phyloP scores from a whole-genome alignment of 2,329 filamentous ascomycete species.

The Fulvia fulva region DNA sequence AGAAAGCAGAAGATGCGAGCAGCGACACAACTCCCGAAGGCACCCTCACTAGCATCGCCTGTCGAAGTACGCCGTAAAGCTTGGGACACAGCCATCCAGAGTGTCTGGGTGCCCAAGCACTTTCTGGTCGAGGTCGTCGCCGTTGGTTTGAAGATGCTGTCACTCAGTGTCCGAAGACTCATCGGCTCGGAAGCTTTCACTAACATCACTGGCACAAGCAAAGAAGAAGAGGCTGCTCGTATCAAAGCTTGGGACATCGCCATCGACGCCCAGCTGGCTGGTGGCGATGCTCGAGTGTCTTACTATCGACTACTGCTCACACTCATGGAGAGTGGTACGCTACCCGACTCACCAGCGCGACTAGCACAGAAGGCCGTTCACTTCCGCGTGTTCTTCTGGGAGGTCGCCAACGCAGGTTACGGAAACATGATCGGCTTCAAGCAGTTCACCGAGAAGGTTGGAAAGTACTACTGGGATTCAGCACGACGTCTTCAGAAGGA shows the following conservation, averaged over 20 bases:
- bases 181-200: slow-evolving; percentile 76
- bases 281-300: slow-evolving; percentile 85
- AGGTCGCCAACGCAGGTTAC: slow-evolving; percentile 62
- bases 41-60: slow-evolving; percentile 72
- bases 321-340: slow-evolving; percentile 78
- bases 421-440: slow-evolving; percentile 63
- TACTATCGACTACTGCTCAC: slow-evolving; percentile 81
- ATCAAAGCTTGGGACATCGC: slow-evolving; percentile 92
- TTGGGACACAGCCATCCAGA: slow-evolving; percentile 90
- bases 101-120: slow-evolving; percentile 84
- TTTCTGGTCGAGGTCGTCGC: slow-evolving; percentile 83
- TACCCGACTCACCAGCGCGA: slow-evolving; percentile 75
- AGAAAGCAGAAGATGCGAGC: slow-evolving; percentile 45
- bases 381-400: slow-evolving; percentile 83
- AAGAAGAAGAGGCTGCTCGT: slow-evolving; percentile 79
- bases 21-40: slow-evolving; percentile 41
- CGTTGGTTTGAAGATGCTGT: slow-evolving; percentile 72
- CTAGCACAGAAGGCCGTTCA: slow-evolving; percentile 92
- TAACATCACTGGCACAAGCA: slow-evolving; percentile 71
- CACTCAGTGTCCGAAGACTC: slow-evolving; percentile 73
- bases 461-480: slow-evolving; percentile 74
- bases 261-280: slow-evolving; percentile 85
- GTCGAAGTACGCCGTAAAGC: slow-evolving; percentile 82
- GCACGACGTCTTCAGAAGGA: slow-evolving; percentile 61
- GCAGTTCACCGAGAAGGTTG: slow-evolving; percentile 67